Base-by-base conservation (phyloP, 352 stramenopile species). In the Globisporangium spiculum region DNA sequence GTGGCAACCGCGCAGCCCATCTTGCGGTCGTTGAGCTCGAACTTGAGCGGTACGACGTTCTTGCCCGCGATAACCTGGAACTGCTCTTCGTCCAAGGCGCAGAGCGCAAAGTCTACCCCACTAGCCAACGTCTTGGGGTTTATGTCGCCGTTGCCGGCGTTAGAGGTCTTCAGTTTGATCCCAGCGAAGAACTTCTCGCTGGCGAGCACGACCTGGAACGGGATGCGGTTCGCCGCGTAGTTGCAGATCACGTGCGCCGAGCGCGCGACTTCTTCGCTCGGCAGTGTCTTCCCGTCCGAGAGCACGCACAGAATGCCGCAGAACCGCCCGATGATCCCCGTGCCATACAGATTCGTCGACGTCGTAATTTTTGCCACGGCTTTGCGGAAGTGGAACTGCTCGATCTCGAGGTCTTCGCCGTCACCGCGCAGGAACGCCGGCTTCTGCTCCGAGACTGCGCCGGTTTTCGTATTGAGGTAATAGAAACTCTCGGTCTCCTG, bases 351-450 rank as follows among this genome's bases (percentile, higher is more conserved):
- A 18, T 89, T 88, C 1, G 54, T 75, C 16, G 72, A 57, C 6
- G 78, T 86, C 6, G 80, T 74, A 41, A 92, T 62, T 53, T 92
- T 90, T 52, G 73, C 86, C 52, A 89, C 78, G 1, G 81, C 81
- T 38, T 85, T 84, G 65, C 81, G 84, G 63, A 89, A 92, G 65
- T 77, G 61, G 36, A 89, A 92, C 22, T 64, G 77, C 69, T 92
- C 84, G 48, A 89, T 80, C 38, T 82, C 78, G 32, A 92, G 59
- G 55, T 90, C 81, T 20, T 85, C 77, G 14, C 76, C 65, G 34
- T 79, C 75, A 26, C 67, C 52, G 16, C 80, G 71, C 44, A 90
- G 75, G 27, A 89, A 89, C 20, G 72, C 68, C 0, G 84, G 84
- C 27, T 83, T 84, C 8, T 78, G 69, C 22, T 79, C 66, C 2